phyloP scores from a whole-genome alignment of 495 filamentous ascomycete species.

The Penicillium macrosclerotiorum region DNA sequence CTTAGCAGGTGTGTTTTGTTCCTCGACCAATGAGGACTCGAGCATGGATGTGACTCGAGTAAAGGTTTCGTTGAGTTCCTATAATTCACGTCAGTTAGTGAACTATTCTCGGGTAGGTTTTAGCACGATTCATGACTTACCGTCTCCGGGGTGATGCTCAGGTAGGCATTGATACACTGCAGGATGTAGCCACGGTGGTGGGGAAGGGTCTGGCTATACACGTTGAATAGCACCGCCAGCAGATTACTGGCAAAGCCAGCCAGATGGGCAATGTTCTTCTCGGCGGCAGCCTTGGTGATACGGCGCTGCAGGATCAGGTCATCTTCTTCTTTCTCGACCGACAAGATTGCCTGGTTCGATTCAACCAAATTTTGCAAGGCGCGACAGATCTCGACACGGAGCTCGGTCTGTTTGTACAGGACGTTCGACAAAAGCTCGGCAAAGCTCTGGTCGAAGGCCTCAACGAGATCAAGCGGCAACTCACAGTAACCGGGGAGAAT shows the following conservation, averaged over 20 bases:
- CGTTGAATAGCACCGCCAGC: conserved; percentile 94
- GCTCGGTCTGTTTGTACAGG: conserved; percentile 84
- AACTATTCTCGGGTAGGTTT: too few species aligned
- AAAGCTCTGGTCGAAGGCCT: conserved; percentile 82
- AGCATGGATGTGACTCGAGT: conserved; percentile 80
- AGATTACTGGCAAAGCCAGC: conserved; percentile 78
- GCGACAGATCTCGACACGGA: conserved; percentile 82
- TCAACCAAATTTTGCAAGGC: conserved; percentile 84
- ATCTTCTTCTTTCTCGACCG: conserved; percentile 57
- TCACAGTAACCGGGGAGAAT: conserved; percentile 95
- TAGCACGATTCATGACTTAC: conserved; percentile 29
- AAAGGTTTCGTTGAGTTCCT: conserved; percentile 86
- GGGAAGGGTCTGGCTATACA: conserved; percentile 92
- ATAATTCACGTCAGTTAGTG: too few species aligned
- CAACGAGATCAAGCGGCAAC: conserved; percentile 73
- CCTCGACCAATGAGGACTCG: conserved; percentile 59
- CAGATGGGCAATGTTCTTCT: conserved; percentile 75
- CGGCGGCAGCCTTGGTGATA: conserved; percentile 69
- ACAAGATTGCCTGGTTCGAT: conserved; percentile 77
- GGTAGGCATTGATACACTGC: conserved; percentile 87
- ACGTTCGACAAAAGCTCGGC: conserved; percentile 88
- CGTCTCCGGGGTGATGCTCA: conserved; percentile 77
- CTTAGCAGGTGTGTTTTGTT: conserved; percentile 57
- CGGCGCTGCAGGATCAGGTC: conserved; percentile 68
- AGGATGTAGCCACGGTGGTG: conserved; percentile 87